Base-by-base conservation (phyloP, 2,329 filamentous ascomycete species). In the Hypoxylon sp. region DNA sequence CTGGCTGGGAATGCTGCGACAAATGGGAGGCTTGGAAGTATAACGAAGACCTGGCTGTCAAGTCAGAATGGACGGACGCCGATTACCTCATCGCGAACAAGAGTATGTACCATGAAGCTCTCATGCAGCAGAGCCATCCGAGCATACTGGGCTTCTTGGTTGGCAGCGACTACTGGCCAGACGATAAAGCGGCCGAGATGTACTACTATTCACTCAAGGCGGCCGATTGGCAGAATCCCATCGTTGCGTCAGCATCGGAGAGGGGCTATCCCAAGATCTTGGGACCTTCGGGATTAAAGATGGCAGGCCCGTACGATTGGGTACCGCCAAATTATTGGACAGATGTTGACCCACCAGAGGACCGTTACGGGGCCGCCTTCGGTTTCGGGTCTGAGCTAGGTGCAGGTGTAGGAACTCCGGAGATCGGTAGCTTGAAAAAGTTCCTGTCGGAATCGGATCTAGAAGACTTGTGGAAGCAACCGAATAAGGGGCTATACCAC, bases 231-330 rank as follows among this genome's bases (percentile, higher is more conserved):
- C 69, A 80, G 17, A 72, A 71, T 2, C 82, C 84, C 0, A 74
- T 87, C 27, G 73, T 87, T 27, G 73, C 80, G 1, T 83, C 82
- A 0, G 84, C 83, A 0, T 75, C 76, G 2, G 79, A 80, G 60
- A 73, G 77, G 7, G 81, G 82, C 1, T 82, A 73, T 44, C 78
- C 83, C 0, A 56, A 73, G 6, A 63, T 72, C 1, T 71, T 86
- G 0, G 81, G 79, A 0, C 78, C 79, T 0, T 78, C 79, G 0
- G 83, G 83, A 0, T 79, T 87, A 78, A 86, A 85, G 61, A 87
- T 87, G 83, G 76, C 80, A 0, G 84, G 84, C 0, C 84, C 84
- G 0, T 87, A 87, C 57, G 84, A 86, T 61, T 87, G 82, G 82
- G 81, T 84, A 0, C 80, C 84, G 0, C 83, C 83, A 0, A 83